Evolutionary conservation across 108 stramenopile species (phyloP).

Genomic region (Fistulifera pelliculosa): DNA sequence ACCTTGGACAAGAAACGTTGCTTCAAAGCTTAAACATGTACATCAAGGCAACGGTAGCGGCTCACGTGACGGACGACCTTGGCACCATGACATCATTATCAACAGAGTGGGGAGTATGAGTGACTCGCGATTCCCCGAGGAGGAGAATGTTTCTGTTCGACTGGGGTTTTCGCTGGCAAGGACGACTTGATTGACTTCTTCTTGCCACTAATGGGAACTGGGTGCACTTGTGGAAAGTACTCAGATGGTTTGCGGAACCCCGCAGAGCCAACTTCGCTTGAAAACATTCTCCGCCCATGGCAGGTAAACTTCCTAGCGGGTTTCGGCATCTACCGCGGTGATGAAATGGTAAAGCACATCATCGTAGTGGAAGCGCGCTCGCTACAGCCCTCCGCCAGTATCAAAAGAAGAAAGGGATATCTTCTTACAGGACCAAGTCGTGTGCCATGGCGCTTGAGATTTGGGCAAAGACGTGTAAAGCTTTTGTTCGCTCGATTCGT

Average conservation of each 20-base stretch:
- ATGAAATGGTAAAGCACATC: conserved; percentile 43
- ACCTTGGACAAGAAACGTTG: neutral
- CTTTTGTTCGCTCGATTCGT: conserved; percentile 50
- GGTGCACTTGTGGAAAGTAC: conserved; percentile 50
- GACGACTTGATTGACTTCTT: conserved; percentile 62
- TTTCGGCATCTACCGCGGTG: conserved; percentile 34
- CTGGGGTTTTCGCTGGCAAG: conserved; percentile 54
- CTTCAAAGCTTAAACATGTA: neutral
- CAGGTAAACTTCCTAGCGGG: conserved; percentile 49
- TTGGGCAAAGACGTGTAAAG: conserved; percentile 61
- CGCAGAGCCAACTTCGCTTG: conserved; percentile 48
- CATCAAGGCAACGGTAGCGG: neutral
- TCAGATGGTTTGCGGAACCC: conserved; percentile 18
- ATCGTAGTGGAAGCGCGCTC: conserved; percentile 32
- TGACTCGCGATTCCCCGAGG: neutral
- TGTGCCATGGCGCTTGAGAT: conserved; percentile 65
- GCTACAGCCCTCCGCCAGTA: conserved; percentile 42
- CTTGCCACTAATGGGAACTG: conserved; percentile 65
- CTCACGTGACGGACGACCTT: conserved; percentile 1
- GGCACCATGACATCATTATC: conserved; percentile 1
- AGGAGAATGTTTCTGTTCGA: conserved; percentile 36
- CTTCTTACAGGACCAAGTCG: conserved; percentile 33
- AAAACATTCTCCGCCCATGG: conserved; percentile 63
- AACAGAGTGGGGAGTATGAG: neutral
- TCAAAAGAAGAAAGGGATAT: conserved; percentile 35